Evolutionary conservation across 495 filamentous ascomycete species (phyloP), one percentile per base, ranked within the genome.

Genomic region (Entonaema liquescens): DNA sequence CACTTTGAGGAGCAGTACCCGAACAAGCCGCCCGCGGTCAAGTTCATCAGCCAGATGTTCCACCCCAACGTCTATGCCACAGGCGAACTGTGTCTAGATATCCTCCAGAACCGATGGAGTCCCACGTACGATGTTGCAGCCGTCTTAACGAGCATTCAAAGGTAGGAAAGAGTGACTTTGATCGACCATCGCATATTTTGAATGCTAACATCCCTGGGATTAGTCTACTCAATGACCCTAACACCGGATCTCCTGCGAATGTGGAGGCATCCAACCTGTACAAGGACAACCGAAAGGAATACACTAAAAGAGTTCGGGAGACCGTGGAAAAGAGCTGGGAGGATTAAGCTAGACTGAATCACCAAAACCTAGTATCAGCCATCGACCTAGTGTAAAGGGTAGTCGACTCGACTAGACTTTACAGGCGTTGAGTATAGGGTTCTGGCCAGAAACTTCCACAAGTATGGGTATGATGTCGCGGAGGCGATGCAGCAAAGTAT

Each of bases 251-350:
- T 2, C 95, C 95, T 2, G 95, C 95, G 55, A 99, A 99, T 74
- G 96, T 98, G 65, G 95, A 99, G 81, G 96, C 96, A 17, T 97
- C 93, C 19, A 99, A 98, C 79, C 88, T 99, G 1, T 99, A 97
- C 87, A 98, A 98, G 76, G 95, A 99, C 75, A 98, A 98, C 77
- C 88, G 94, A 67, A 90, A 93, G 74, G 95, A 99, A 79, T 99
- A 99, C 74, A 90, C 90, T 12, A 99, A 99, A 83, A 87, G 95
- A 21, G 95, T 99, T 19, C 85, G 93, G 47, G 95, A 98, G 82
- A 97, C 95, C 0, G 96, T 99, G 17, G 96, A 99, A 86, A 98
- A 97, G 86, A 98, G 94, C 82, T 98, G 95, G 95, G 95, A 98
- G 58, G 95, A 95, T 70, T 95, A 84, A 56, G 35, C 19, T 38